Evolutionary conservation across 1,284 basidiomycete species (phyloP).

Genomic region (Ustilago cynodontis): DNA sequence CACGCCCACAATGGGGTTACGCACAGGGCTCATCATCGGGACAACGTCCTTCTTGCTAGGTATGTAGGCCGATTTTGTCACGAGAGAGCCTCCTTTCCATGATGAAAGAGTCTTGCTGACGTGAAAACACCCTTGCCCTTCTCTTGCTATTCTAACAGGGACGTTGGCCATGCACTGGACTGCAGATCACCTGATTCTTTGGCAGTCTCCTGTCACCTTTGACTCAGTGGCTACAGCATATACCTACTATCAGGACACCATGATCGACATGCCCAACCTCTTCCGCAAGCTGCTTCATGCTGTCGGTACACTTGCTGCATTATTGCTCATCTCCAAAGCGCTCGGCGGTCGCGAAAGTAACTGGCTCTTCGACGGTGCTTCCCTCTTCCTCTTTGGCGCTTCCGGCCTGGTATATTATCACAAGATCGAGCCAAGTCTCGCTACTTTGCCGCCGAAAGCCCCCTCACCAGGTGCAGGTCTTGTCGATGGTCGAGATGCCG

Average conservation of each 20-base stretch:
- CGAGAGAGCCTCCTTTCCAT: no score
- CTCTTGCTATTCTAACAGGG: constrained; percentile 29
- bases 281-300: constrained; percentile 50
- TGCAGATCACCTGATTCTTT: constrained; percentile 67
- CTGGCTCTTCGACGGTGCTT: constrained; percentile 69
- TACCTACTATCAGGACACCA: constrained; percentile 63
- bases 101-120: neutral
- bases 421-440: constrained; percentile 60
- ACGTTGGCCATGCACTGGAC: constrained; percentile 68
- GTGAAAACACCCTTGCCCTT: neutral
- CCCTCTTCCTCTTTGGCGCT: constrained; percentile 67
- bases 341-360: constrained; percentile 65
- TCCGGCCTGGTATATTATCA: constrained; percentile 61
- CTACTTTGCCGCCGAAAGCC: constrained; percentile 43
- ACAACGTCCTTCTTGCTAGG: constrained; percentile 65
- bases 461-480: constrained; percentile 38
- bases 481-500: constrained; percentile 40
- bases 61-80: constrained; percentile 16
- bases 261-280: constrained; percentile 52
- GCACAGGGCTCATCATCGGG: constrained; percentile 54
- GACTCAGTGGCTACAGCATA: constrained; percentile 61
- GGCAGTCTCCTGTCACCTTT: constrained; percentile 63
- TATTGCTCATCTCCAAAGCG: constrained; percentile 58
- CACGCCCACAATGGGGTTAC: constrained; percentile 44
- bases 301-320: constrained; percentile 44